Base-by-base conservation (phyloP, 345 rosid genomes). In the Adansonia digitata region DNA sequence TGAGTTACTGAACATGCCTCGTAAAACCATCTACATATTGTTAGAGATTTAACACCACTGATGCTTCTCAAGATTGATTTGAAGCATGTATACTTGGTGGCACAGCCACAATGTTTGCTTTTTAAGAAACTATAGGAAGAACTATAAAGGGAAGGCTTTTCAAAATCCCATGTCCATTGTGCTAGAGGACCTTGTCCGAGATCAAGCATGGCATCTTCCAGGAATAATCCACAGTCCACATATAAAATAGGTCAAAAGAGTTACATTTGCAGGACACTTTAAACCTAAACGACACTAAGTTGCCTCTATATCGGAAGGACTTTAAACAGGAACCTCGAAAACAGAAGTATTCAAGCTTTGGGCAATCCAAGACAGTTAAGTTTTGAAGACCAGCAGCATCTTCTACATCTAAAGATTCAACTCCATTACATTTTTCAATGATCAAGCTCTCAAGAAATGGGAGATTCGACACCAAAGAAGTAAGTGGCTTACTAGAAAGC, bases 401-500 rank as follows among this genome's bases (percentile, higher is more conserved):
- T 1, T 63, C 48, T 10, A 63, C 12, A 40, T 4, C 27, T 63
- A 63, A 37, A 0, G 69, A 63, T 63, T 20, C 17, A 3, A 63
- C 69, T 63, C 69, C 69, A 37, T 63, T 63, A 39, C n/a, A 39
- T 13, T 20, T 63, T 63, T 40, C 27, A 8, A 63, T 63, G 17
- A 37, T 37, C 46, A 63, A 63, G 26, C 69, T 63, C 69, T 63
- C 69, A 10, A 63, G 48, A 39, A 63, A 37, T n/a, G 48, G 69
- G 45, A 63, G 45, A 37, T 63, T 37, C 2, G 48, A 63, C 48
- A 40, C 69, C 69, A 63, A 2, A 20, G 15, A 39, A n/a, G n/a
- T n/a, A 39, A 63, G 27, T 63, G 15, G 27, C 22, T 39, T 37
- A 24, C 69, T 39, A 20, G 46, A 39, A 24, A 63, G 27, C 2